Evolutionary conservation across 345 rosid species (phyloP), one percentile per base, ranked within the genome.

Genomic region (Camelina hispida): DNA sequence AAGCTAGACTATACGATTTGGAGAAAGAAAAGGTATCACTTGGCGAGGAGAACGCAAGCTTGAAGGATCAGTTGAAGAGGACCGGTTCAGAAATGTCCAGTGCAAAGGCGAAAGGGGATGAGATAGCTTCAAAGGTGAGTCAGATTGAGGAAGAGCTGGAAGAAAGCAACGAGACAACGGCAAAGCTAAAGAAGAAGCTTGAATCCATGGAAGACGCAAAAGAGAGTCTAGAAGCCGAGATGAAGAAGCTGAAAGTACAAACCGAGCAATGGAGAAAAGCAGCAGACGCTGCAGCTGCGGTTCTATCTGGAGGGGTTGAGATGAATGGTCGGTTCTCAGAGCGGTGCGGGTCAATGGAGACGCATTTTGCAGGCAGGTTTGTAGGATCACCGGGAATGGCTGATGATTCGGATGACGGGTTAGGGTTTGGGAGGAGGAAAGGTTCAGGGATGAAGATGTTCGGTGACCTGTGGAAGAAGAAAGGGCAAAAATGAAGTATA

Each of bases 191-290:
- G 74, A 86, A 79, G 68, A 83, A 86, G 70, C 81, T 91, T 51
- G 87, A 86, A 79, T 69, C 75, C 5, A 66, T 73, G 18, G 92
- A 84, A 81, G 87, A 80, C 63, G 88, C 77, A 2, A 93, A 89
- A 44, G 86, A 81, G 68, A 86, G 72, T 37, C 34, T 88, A 75
- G 96, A 93, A 80, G 77, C 72, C 0, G 98, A 89, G 84, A 91
- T 87, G 89, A 88, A 78, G 87, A 88, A 75, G 79, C 78, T 91
- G 68, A 84, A 82, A 64, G 89, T 88, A 22, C 97, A 93, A 81
- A 89, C 97, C 10, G 96, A 89, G 81, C 96, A 93, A 66, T 93
- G 97, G 97, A 85, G 79, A 78, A 93, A 93, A 83, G 97, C 96
- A 20, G 97, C 98, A 1, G 97, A 91, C 75, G 97, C 96, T 1